Evolutionary conservation across 2,329 filamentous ascomycete species (phyloP), one percentile per base, ranked within the genome.

Genomic region (Curvularia sp.): DNA sequence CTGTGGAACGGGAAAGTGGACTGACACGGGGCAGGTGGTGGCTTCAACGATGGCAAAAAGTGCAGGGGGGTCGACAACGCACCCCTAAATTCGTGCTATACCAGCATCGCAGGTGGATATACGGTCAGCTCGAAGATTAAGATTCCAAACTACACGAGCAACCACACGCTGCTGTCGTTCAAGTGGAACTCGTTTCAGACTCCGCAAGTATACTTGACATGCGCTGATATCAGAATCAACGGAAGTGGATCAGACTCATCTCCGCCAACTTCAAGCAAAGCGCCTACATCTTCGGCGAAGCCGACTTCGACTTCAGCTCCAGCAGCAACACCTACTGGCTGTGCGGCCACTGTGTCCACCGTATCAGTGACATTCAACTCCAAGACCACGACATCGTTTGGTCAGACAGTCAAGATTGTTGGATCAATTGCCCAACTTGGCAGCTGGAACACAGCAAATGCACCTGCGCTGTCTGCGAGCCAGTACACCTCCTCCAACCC

Each of bases 391-490:
- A 84, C 82, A 0, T 78, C 79, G 49, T 80, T 74, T 52, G 82
- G 82, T 8, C 81, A 84, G 69, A 83, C 81, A 28, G 61, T 84
- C 24, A 81, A 80, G 53, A 67, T 84, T 4, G 71, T 74, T 0
- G 82, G 82, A 28, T 79, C 78, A 47, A 75, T 77, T 3, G 55
- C 75, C 0, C 78, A 80, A 44, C 69, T 84, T 1, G 82, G 82
- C 1, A 69, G 60, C 22, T 84, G 82, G 81, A 70, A 80, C 28
- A 62, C 80, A 3, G 71, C 69, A 4, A 68, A 70, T 48, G 78
- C 77, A 5, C 73, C 76, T 62, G 75, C 77, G 5, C 68, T 84
- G 26, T 73, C 74, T 35, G 77, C 81, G 0, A 70, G 72, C 5
- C 70, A 74, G 38, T 84, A 84, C 66, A 81, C 81, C 0, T 44